These are phyloP conservation scores for Epichloe scottii DNA, from an alignment of 2,329 filamentous ascomycete species.

Conservation along the genomic window DNA sequence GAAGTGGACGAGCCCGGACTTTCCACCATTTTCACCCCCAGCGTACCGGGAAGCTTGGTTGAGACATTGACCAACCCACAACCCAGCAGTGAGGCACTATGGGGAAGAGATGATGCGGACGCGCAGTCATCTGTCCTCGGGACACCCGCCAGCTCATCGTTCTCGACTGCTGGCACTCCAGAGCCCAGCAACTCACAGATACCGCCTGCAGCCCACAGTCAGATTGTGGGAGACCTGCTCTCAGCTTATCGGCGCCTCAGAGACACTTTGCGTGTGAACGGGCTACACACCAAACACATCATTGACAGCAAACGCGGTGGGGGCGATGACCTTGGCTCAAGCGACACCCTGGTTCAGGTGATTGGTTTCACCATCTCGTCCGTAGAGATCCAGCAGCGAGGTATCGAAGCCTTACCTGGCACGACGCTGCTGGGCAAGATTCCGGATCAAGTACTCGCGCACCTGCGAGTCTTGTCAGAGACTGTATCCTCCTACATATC, in stretches of 20 bases:
- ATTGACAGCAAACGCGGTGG: conserved; percentile 17
- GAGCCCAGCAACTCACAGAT: conserved; percentile 11
- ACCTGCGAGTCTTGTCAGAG: conserved; percentile 78
- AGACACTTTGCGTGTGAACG: conserved; percentile 45
- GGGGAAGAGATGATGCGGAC: conserved; percentile 26
- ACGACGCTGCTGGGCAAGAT: conserved; percentile 72
- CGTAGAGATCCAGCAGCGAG: conserved; percentile 84
- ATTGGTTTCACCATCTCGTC: conserved; percentile 80
- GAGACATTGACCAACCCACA: conserved; percentile 25
- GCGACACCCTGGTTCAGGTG: conserved; percentile 49
- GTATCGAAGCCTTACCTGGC: conserved; percentile 60
- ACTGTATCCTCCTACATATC: conserved; percentile 77
- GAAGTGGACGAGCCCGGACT: conserved; percentile 19
- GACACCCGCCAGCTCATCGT: conserved; percentile 30
- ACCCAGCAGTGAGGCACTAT: conserved; percentile 26
- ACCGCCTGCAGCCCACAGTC: neutral
- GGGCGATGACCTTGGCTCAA: conserved; percentile 34
- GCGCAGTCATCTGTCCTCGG: conserved; percentile 19
- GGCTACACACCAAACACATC: conserved; percentile 30
- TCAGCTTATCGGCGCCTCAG: conserved; percentile 47
- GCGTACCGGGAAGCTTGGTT: conserved; percentile 25
- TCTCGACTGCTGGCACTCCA: conserved; percentile 21
- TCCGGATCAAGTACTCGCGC: conserved; percentile 70
- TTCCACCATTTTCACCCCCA: conserved; percentile 22
- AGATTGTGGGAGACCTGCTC: conserved; percentile 40